A percentile compares a stretch with the other conserved stretches of the same genome.
Conservation (phyloP, 371 early-diverging fungal genomes). For the Apophysomyces ossiformis region DNA sequence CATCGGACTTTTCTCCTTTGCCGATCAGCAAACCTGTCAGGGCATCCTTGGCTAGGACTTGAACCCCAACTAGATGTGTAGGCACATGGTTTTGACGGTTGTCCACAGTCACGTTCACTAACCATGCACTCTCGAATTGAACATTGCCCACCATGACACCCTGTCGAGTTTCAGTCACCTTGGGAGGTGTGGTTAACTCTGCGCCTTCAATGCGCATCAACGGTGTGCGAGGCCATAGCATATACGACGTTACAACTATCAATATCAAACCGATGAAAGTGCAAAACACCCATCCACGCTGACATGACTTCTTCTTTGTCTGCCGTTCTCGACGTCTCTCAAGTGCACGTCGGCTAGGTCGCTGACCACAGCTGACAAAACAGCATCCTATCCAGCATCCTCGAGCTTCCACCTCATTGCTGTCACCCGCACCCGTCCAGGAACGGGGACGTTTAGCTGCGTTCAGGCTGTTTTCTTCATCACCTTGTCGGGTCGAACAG, state of each 20-base stretch:
- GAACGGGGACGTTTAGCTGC: conserved; percentile 15
- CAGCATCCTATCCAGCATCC: conserved; percentile 52
- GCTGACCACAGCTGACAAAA: conserved; percentile 37
- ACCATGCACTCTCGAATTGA: conserved; percentile 50
- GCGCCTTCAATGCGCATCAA: conserved; percentile 55
- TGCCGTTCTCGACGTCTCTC: conserved; percentile 7
- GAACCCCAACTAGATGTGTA: conserved; percentile 31
- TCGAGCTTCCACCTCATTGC: conserved; percentile 6
- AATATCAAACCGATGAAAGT: conserved; percentile 36
- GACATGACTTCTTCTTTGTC: conserved; percentile 10
- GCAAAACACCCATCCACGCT: conserved; percentile 42
- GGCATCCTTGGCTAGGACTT: conserved; percentile 44
- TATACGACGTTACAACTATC: conserved; percentile 24
- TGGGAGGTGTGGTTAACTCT: conserved; percentile 33
- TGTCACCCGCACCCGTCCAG: neutral
- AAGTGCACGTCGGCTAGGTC: conserved; percentile 15
- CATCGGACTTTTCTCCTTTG: conserved; percentile 30
- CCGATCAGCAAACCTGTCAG: conserved; percentile 47
- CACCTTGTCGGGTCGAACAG: conserved; percentile 18
- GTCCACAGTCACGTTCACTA: conserved; percentile 49
- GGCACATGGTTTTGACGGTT: conserved; percentile 48
- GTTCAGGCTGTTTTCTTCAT: conserved; percentile 10
- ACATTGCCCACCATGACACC: conserved; percentile 47
- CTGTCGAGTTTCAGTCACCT: conserved; percentile 42
- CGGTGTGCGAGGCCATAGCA: conserved; percentile 50